Percentiles rank a stretch among this genome's conserved stretches.
Conservation (phyloP, 2,329 filamentous ascomycete genomes). For the Dothistroma septosporum region DNA sequence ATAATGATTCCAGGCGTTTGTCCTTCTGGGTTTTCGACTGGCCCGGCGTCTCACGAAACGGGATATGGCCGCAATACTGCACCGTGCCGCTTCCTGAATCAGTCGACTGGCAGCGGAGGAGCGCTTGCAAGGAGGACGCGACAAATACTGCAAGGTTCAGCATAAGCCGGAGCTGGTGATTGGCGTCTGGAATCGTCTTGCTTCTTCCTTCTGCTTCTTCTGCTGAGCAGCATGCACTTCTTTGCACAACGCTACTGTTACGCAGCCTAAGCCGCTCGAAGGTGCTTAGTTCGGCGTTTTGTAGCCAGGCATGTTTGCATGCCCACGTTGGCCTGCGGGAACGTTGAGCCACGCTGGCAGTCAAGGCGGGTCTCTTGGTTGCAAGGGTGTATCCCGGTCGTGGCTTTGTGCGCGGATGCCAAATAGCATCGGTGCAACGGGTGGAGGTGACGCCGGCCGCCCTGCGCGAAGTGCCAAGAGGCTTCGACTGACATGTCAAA, state of each 20-base stretch:
- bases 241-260: background rate
- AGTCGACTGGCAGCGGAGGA: background rate
- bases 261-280: background rate
- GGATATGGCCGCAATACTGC: background rate
- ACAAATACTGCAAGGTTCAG: background rate
- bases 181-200: background rate
- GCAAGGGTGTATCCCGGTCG: background rate
- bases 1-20: background rate
- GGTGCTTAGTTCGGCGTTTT: background rate
- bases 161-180: background rate
- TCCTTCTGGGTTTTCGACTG: background rate
- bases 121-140: background rate
- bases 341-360: slow-evolving; percentile 2
- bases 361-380: slow-evolving; percentile 2
- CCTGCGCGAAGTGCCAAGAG: background rate
- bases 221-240: background rate
- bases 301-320: background rate
- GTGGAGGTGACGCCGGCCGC: background rate
- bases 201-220: background rate
- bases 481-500: background rate
- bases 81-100: background rate
- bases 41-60: background rate
- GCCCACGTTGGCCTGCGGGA: background rate
- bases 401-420: slow-evolving; percentile 3
- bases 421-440: slow-evolving; percentile 6